A percentile compares a stretch with the other conserved stretches of the same genome.
Conservation (phyloP, 1,284 basidiomycete genomes). For the Rhodotorula sp. region DNA sequence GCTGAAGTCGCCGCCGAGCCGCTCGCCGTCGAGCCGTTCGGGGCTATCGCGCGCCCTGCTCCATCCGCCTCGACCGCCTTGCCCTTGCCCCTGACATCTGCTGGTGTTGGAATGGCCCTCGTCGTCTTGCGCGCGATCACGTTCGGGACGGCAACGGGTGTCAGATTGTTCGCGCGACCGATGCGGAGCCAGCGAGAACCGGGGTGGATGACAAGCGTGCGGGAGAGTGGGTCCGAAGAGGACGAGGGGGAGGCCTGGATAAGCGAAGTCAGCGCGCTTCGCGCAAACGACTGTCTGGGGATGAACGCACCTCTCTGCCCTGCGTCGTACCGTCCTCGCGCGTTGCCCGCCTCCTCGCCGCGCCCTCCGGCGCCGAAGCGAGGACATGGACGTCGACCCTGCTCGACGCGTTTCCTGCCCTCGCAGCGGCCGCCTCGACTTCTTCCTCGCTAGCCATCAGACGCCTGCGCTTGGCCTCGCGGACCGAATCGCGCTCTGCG, state of each 20-base stretch:
- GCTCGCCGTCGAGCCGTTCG: too few relatives aligned
- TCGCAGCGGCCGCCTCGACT: not conserved
- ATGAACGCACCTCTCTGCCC: not conserved
- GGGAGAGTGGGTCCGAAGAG: conserved; percentile 27
- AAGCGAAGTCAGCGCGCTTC: too few relatives aligned
- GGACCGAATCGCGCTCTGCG: conserved; percentile 19
- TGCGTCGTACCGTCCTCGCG: conserved; percentile 4
- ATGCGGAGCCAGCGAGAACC: conserved; percentile 84
- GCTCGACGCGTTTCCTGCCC: not conserved
- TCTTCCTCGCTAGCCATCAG: conserved; percentile 32
- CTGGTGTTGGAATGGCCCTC: not conserved
- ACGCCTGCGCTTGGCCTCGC: conserved; percentile 29
- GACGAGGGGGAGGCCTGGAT: not conserved
- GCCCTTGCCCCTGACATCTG: conserved; percentile 8
- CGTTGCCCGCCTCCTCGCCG: not conserved
- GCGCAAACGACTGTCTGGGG: too few relatives aligned
- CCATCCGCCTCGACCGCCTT: not conserved
- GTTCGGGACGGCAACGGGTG: conserved; percentile 68
- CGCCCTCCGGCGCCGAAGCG: not conserved
- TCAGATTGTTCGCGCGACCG: conserved; percentile 84
- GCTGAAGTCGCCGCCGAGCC: not conserved
- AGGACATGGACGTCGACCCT: conserved; percentile 14
- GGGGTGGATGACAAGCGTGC: conserved; percentile 81
- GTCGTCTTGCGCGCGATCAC: conserved; percentile 63
- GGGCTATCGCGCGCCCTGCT: too few relatives aligned